Conservation (phyloP, 805 yeast genomes). For the Yamadazyma phyllophila region DNA sequence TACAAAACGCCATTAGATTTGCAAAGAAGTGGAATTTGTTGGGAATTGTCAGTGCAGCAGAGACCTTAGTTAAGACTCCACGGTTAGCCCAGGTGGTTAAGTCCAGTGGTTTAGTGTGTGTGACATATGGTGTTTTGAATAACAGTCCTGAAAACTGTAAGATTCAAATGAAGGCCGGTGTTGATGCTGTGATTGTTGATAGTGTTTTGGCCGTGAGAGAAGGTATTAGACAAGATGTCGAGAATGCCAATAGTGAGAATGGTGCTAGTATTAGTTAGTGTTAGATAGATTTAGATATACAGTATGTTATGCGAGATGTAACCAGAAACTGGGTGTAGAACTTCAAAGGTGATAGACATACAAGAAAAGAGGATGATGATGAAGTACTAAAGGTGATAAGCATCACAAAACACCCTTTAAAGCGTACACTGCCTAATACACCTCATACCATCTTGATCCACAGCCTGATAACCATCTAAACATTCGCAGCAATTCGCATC, state of each 20-base stretch:
- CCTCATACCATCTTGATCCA: too few species aligned
- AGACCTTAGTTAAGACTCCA: conserved; percentile 85
- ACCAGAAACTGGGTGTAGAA: too few species aligned
- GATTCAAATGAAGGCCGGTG: conserved; percentile 88
- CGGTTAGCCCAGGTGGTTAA: conserved; percentile 88
- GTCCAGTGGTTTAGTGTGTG: conserved; percentile 86
- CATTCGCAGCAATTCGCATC: conserved; percentile 1
- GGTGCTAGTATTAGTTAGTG: conserved; percentile 4
- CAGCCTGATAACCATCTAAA: background rate
- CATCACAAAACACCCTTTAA: too few species aligned
- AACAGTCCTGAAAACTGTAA: conserved; percentile 82
- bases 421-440: too few species aligned
- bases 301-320: too few species aligned
- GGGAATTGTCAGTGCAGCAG: conserved; percentile 89
- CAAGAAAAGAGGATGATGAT: too few species aligned
- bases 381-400: too few species aligned
- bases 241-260: conserved; percentile 11
- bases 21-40: conserved; percentile 87
- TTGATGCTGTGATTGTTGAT: conserved; percentile 98
- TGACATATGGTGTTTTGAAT: conserved; percentile 83
- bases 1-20: conserved; percentile 89
- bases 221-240: conserved; percentile 52
- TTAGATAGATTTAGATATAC: background rate
- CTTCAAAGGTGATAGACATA: too few species aligned
- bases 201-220: conserved; percentile 90